Conservation (phyloP, 2,329 filamentous ascomycete species). For the Sphaerulina vaccinii region DNA sequence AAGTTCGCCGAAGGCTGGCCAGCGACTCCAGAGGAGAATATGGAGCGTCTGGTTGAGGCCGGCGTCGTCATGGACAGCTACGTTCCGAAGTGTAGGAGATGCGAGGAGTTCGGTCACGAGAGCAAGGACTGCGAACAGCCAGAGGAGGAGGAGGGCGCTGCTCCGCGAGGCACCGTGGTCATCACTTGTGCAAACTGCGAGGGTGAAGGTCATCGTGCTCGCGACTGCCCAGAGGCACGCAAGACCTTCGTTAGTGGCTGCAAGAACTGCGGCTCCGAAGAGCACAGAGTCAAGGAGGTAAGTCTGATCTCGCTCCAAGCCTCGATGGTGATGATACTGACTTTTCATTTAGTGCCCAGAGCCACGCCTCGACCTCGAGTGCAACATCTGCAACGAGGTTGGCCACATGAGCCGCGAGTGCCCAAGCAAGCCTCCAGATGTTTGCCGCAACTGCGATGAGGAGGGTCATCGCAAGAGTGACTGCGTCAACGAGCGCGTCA, state of each 20-base stretch:
- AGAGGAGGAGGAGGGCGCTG: constrained; percentile 43
- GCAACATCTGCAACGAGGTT: constrained; percentile 34
- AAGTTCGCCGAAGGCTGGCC: constrained; percentile 53
- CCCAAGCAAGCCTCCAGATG: constrained; percentile 28
- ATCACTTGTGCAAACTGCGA: constrained; percentile 55
- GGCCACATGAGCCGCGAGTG: constrained; percentile 41
- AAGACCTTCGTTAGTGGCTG: constrained; percentile 51
- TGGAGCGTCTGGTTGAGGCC: constrained; percentile 52
- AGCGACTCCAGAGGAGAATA: constrained; percentile 48
- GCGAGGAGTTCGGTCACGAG: constrained; percentile 47
- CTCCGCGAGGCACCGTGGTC: constrained; percentile 44
- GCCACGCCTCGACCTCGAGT: constrained; percentile 42
- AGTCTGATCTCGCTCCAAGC: background rate
- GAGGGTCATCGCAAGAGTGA: constrained; percentile 36
- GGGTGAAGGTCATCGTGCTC: constrained; percentile 52
- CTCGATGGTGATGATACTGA: background rate
- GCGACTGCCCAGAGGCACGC: constrained; percentile 61
- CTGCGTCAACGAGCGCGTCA: constrained; percentile 37
- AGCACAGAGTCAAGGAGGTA: constrained; percentile 57
- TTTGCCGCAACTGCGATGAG: constrained; percentile 39
- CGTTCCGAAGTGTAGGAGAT: constrained; percentile 53
- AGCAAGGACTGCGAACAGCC: constrained; percentile 48
- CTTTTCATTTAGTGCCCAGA: constrained; percentile 55
- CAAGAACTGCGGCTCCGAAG: constrained; percentile 34
- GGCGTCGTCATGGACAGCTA: constrained; percentile 52